Evolutionary conservation across 1,284 basidiomycete species (phyloP).

Genomic region (Ustilago sp.): DNA sequence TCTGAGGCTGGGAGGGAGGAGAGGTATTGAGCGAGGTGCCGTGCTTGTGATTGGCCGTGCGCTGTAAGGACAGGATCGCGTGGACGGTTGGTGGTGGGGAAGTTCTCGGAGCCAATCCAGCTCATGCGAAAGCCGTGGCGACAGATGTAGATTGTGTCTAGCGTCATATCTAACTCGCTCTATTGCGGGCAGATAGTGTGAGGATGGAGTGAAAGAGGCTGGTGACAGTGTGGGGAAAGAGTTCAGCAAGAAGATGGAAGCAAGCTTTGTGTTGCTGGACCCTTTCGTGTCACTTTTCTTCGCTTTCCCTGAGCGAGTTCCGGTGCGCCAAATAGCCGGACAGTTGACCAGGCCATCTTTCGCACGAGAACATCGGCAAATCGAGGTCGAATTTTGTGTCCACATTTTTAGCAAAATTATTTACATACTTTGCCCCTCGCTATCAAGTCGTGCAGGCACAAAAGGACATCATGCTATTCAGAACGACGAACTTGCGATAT

Average conservation of each 20-base stretch:
- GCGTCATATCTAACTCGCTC: slow-evolving; percentile 57
- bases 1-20: slow-evolving; percentile 76
- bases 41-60: slow-evolving; percentile 81
- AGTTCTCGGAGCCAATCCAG: slow-evolving; percentile 76
- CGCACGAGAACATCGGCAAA: slow-evolving; percentile 12
- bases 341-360: neutral
- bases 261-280: slow-evolving; percentile 13
- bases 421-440: neutral
- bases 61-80: slow-evolving; percentile 83
- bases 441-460: too few relatives aligned
- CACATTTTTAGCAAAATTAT: neutral
- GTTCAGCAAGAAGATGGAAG: neutral
- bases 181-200: neutral
- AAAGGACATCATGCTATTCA: too few relatives aligned
- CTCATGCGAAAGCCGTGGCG: slow-evolving; percentile 74
- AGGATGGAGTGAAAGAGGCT: neutral
- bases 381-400: neutral
- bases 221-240: neutral
- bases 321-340: slow-evolving; percentile 14
- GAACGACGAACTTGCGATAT: too few relatives aligned
- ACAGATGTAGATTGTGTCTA: slow-evolving; percentile 82
- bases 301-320: neutral
- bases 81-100: slow-evolving; percentile 77
- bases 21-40: slow-evolving; percentile 78
- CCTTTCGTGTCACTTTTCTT: neutral